Percentiles rank a stretch among this genome's conserved stretches.
Evolutionary conservation across 495 filamentous ascomycete species (phyloP).

Genomic region (Aspergillus egyptiacus): DNA sequence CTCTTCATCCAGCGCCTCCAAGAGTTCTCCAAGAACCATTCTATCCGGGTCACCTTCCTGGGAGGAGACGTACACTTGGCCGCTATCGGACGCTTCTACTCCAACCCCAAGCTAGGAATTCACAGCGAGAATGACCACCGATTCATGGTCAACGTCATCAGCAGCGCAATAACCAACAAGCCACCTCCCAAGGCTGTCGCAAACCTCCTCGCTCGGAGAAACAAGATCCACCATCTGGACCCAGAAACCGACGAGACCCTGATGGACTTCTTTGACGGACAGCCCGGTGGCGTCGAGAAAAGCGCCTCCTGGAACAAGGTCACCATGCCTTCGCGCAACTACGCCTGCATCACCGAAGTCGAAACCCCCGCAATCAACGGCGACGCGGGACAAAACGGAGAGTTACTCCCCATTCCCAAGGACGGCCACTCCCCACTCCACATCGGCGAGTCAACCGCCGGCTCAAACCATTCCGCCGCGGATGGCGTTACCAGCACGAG

Average conservation of each 20-base stretch:
- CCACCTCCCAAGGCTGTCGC: slow-evolving; percentile 86
- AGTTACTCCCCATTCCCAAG: slow-evolving; percentile 35
- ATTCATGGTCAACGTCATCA: slow-evolving; percentile 71
- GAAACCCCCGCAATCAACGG: slow-evolving; percentile 28
- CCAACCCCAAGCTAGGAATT: slow-evolving; percentile 56
- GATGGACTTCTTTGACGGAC: slow-evolving; percentile 76
- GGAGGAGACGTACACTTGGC: slow-evolving; percentile 75
- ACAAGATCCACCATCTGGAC: slow-evolving; percentile 92
- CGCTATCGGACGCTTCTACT: slow-evolving; percentile 71
- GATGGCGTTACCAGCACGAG: slow-evolving; percentile 45
- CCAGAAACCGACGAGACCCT: slow-evolving; percentile 80
- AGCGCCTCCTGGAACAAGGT: slow-evolving; percentile 65
- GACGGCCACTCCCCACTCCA: slow-evolving; percentile 61
- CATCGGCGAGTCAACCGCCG: slow-evolving; percentile 57
- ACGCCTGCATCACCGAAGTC: slow-evolving; percentile 70
- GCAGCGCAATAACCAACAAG: slow-evolving; percentile 85
- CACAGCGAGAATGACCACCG: slow-evolving; percentile 57
- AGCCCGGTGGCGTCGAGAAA: slow-evolving; percentile 66
- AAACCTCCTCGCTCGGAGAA: slow-evolving; percentile 74
- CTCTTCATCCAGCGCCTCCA: slow-evolving; percentile 70
- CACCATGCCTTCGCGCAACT: slow-evolving; percentile 90
- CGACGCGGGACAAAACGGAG: slow-evolving; percentile 12
- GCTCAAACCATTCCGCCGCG: slow-evolving; percentile 60
- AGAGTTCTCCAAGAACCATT: slow-evolving; percentile 60
- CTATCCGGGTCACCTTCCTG: slow-evolving; percentile 77